Evolutionary conservation across 768 basidiomycete species (phyloP).

Genomic region (Naganishia randhawae): DNA sequence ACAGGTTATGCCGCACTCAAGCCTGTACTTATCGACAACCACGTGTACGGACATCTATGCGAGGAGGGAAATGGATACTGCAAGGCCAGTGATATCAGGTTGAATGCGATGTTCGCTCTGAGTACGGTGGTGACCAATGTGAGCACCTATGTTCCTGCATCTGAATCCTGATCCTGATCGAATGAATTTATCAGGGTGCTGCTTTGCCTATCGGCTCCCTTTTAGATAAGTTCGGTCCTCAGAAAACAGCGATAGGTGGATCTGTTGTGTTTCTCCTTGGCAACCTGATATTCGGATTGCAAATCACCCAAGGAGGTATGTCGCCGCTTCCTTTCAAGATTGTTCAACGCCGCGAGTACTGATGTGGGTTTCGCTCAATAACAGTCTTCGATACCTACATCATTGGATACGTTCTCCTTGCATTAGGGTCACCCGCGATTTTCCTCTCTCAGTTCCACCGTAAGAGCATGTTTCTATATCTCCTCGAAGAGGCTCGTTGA

Average conservation of each 20-base stretch:
- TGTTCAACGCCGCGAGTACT: no score
- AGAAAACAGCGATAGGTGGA: conserved; percentile 46
- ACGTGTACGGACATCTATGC: conserved; percentile 47
- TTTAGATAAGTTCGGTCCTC: conserved; percentile 48
- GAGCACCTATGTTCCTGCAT: background rate
- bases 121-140: conserved; percentile 51
- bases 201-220: conserved; percentile 46
- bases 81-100: conserved; percentile 40
- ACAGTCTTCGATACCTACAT: conserved; percentile 49
- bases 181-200: conserved; percentile 32
- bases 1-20: conserved; percentile 49
- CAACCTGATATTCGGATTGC: conserved; percentile 46
- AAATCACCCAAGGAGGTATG: conserved; percentile 37
- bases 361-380: background rate
- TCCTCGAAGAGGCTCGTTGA: background rate
- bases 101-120: conserved; percentile 51
- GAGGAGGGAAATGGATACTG: conserved; percentile 32
- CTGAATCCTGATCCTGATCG: background rate
- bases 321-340: background rate
- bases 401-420: conserved; percentile 49
- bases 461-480: conserved; percentile 16
- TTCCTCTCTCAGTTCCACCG: conserved; percentile 52
- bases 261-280: conserved; percentile 47
- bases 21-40: conserved; percentile 46
- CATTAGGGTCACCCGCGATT: conserved; percentile 51